phyloP scores from a whole-genome alignment of 1,139 yeast genomes.

The Saccharomyces hybrid region DNA sequence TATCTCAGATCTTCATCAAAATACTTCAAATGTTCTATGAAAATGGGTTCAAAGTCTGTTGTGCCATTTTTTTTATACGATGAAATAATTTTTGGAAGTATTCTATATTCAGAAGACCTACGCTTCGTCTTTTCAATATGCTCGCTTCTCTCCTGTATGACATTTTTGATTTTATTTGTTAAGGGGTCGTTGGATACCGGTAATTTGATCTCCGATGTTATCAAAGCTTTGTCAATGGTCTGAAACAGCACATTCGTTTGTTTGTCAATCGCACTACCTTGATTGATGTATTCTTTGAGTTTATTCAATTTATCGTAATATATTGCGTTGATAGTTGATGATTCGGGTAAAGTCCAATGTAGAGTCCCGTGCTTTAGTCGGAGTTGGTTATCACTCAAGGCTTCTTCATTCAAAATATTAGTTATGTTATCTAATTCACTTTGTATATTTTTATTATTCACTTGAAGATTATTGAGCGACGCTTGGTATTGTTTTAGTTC shows the following conservation, averaged over 20 bases:
- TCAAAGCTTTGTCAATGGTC: conserved; percentile 27
- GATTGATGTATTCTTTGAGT: conserved; percentile 44
- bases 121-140: conserved; percentile 40
- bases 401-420: conserved; percentile 44
- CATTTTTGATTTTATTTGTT: conserved; percentile 19
- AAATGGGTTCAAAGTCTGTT: conserved; percentile 33
- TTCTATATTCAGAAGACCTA: conserved; percentile 41
- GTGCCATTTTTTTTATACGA: conserved; percentile 35
- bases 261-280: conserved; percentile 59
- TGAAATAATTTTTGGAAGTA: conserved; percentile 46
- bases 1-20: conserved; percentile 32
- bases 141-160: conserved; percentile 25
- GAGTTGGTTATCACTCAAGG: conserved; percentile 48
- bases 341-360: conserved; percentile 43
- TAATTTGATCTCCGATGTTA: conserved; percentile 23
- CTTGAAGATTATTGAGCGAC: conserved; percentile 14
- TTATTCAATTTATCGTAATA: conserved; percentile 38
- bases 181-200: conserved; percentile 24
- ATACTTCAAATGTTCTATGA: conserved; percentile 37
- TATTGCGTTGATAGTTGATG: conserved; percentile 36
- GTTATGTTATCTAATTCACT: conserved; percentile 37
- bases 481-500: conserved; percentile 13
- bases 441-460: conserved; percentile 10
- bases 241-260: conserved; percentile 26
- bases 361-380: conserved; percentile 42